These are phyloP conservation scores for Paraphaeosphaeria sporulosa DNA, from an alignment of 2,329 filamentous ascomycete genomes.

Conservation along the genomic window DNA sequence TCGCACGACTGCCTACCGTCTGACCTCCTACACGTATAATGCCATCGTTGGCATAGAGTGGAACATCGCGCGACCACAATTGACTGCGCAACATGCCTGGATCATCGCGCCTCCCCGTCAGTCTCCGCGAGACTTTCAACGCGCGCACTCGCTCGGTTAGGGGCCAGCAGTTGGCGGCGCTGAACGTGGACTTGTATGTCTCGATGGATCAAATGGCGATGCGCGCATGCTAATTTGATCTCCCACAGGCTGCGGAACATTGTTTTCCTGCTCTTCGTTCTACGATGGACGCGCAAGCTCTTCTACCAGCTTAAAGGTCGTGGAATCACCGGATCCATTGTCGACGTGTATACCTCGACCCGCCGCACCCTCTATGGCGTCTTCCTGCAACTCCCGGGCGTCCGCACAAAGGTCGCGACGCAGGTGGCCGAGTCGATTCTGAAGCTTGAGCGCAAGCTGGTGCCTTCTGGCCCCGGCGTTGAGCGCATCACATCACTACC, in stretches of 20 bases:
- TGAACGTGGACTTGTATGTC: constrained; percentile 74
- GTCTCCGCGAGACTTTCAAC: constrained; percentile 71
- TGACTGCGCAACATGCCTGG: constrained; percentile 53
- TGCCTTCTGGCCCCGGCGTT: constrained; percentile 74
- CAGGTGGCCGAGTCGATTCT: constrained; percentile 81
- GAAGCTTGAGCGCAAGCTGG: constrained; percentile 84
- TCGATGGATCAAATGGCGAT: neutral
- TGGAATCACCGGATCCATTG: constrained; percentile 79
- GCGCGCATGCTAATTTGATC: neutral
- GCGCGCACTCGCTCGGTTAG: constrained; percentile 66
- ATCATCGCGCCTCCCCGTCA: constrained; percentile 74
- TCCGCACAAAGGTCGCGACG: constrained; percentile 83
- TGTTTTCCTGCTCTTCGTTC: constrained; percentile 85
- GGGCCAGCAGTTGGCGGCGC: constrained; percentile 61
- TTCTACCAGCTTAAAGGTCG: constrained; percentile 89
- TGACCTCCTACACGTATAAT: constrained; percentile 10
- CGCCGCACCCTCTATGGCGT: constrained; percentile 81
- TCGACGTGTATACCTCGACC: constrained; percentile 75
- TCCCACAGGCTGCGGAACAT: constrained; percentile 77
- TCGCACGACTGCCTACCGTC: neutral
- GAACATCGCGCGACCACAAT: neutral
- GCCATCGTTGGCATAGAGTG: constrained; percentile 12
- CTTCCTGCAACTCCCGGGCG: constrained; percentile 85
- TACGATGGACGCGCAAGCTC: constrained; percentile 80
- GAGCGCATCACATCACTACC: constrained; percentile 80